Evolutionary conservation across 2,329 filamentous ascomycete genomes (phyloP).

Genomic region (Geoglossum cookeanum): DNA sequence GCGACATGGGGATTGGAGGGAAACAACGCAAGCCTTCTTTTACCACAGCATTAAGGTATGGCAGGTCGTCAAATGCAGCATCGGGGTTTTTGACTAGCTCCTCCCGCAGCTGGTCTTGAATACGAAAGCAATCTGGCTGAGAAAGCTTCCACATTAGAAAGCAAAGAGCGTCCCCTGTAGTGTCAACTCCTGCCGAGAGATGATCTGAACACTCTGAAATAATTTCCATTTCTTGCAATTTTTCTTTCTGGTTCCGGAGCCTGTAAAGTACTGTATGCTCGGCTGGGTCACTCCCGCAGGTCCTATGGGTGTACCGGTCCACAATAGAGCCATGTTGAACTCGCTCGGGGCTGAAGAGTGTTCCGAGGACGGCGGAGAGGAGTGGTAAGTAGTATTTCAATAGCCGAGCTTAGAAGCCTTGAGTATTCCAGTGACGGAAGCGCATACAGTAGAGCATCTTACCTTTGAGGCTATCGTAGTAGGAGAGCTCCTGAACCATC

Average conservation of each 20-base stretch:
- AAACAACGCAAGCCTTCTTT: constrained; percentile 43
- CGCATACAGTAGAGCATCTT: constrained; percentile 25
- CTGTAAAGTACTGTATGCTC: constrained; percentile 39
- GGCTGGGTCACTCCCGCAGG: background rate
- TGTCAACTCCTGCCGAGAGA: constrained; percentile 54
- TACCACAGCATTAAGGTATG: constrained; percentile 43
- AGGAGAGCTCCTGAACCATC: constrained; percentile 49
- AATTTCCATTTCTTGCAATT: constrained; percentile 33
- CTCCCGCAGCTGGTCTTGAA: constrained; percentile 32
- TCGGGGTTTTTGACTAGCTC: constrained; percentile 30
- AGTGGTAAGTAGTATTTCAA: constrained; percentile 32
- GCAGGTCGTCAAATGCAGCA: constrained; percentile 28
- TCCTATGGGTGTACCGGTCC: background rate
- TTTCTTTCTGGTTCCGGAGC: constrained; percentile 31
- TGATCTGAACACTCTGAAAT: constrained; percentile 54
- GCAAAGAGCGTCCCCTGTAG: constrained; percentile 48
- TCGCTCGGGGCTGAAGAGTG: constrained; percentile 28
- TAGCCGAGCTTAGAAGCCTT: background rate
- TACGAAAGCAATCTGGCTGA: constrained; percentile 30
- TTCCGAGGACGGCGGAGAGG: constrained; percentile 29
- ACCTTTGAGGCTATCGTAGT: constrained; percentile 50
- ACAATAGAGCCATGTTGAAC: background rate
- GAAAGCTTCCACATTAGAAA: constrained; percentile 57
- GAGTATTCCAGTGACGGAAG: constrained; percentile 20
- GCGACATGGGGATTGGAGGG: constrained; percentile 46